These are phyloP conservation scores for Cyclotella baltica DNA, from an alignment of 108 stramenopile species.

Conservation along the genomic window DNA sequence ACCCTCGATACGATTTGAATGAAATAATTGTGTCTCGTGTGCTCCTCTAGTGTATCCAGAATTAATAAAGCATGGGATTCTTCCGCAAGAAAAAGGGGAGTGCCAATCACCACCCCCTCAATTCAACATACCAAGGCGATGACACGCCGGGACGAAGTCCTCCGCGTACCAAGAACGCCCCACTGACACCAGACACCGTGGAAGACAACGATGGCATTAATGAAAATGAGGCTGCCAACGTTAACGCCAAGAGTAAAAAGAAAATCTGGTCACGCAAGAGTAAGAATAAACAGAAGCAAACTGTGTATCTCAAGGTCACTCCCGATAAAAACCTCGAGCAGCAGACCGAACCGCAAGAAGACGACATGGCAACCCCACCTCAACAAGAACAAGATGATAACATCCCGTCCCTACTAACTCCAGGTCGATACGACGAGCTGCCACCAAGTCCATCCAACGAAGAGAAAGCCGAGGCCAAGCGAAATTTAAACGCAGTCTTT, in stretches of 20 bases:
- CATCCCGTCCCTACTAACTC: background rate
- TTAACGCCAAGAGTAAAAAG: background rate
- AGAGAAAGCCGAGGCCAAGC: background rate
- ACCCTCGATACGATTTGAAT: too few relatives aligned
- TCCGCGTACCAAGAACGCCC: background rate
- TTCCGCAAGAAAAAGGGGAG: background rate
- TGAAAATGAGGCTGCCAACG: background rate
- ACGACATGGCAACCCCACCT: background rate
- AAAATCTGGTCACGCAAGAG: background rate
- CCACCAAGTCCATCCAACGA: background rate
- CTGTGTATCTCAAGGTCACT: conserved; percentile 4
- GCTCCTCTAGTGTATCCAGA: background rate
- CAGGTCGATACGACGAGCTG: background rate
- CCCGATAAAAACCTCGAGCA: background rate
- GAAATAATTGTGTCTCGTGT: too few relatives aligned
- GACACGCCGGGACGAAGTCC: conserved; percentile 4
- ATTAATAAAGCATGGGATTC: background rate
- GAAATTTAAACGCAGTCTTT: conserved; percentile 7
- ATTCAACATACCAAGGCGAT: conserved; percentile 13
- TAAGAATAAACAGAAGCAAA: background rate
- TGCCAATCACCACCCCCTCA: conserved; percentile 9
- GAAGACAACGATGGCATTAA: background rate
- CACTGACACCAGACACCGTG: conserved; percentile 1
- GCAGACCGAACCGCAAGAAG: background rate
- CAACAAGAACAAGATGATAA: background rate